Base-by-base conservation (phyloP, 768 basidiomycete genomes). In the Vararia minispora region DNA sequence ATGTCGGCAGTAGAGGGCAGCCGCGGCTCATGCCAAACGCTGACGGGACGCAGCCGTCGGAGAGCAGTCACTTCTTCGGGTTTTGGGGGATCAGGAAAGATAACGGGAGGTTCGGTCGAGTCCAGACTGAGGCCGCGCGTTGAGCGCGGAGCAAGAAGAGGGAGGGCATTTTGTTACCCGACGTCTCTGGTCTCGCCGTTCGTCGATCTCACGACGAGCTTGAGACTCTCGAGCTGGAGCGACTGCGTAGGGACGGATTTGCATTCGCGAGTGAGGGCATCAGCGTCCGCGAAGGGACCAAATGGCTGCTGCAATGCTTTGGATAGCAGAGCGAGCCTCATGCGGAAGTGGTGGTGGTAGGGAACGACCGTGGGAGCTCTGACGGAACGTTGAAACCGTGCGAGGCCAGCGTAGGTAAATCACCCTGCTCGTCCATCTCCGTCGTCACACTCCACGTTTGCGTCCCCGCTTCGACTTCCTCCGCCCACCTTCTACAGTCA, bases 211-310 rank as follows among this genome's bases (percentile, higher is more conserved):
- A 37, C 1, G 44, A n/a, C 35, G 7, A 48, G 23, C 35, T 34
- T 37, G 11, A 48, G 29, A 12, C 40, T n/a, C 7, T 36, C 18
- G 5, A 48, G 35, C n/a, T 33, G 9, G 0, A 48, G 40, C 0
- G 24, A 33, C 29, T 25, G 39, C 9, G 40, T 17, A 10, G 24
- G 28, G 4, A 26, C 18, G 28, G 48, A 43, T 16, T 40, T 37
- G 35, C 48, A 52, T 16, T 36, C 37, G 1, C 44, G 34, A 24
- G 42, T 48, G 11, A 63, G 50, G 14, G 61, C 41, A 2, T 50
- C 37, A 17, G 49, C 44, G 33, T 59, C 58, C 13, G 51, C 48
- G 38, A 61, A 63, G 5, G 61, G 59, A 7, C 55, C 61, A 30
- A 60, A 58, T 6, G 57, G 57, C 7, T 45, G 33, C 31, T 41